Evolutionary conservation across 352 stramenopile species (phyloP).

Genomic region (Globisporangium yorkense): DNA sequence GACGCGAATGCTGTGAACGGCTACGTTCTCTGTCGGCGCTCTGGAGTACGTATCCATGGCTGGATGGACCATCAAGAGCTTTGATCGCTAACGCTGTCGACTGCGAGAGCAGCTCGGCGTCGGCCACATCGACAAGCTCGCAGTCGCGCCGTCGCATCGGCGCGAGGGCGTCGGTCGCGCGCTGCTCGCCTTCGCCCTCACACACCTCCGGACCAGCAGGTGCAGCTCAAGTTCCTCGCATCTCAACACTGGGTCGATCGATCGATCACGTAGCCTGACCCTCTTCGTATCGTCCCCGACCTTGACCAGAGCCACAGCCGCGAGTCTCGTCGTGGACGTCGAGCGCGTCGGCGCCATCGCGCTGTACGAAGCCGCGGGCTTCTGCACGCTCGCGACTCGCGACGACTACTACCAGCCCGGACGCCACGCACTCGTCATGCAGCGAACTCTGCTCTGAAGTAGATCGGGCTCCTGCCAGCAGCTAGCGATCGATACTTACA

Average conservation of each 20-base stretch:
- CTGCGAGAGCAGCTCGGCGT: conserved; percentile 15
- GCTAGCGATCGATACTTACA: no score
- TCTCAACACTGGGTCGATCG: neutral
- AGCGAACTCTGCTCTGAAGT: conserved; percentile 4
- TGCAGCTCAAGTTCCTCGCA: conserved; percentile 3
- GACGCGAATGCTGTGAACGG: conserved; percentile 17
- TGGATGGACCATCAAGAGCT: neutral
- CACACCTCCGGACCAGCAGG: conserved; percentile 21
- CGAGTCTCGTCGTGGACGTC: conserved; percentile 29
- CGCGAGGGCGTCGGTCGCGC: conserved; percentile 25
- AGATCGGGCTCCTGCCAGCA: no score
- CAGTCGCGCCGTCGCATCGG: conserved; percentile 24
- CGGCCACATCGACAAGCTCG: conserved; percentile 41
- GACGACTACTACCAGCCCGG: conserved; percentile 40
- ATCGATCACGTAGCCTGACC: neutral
- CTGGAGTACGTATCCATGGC: conserved; percentile 19
- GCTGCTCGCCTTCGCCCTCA: conserved; percentile 29
- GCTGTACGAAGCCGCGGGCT: conserved; percentile 37
- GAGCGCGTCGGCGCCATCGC: conserved; percentile 24
- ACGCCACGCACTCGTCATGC: conserved; percentile 34
- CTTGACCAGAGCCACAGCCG: conserved; percentile 5
- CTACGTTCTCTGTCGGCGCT: conserved; percentile 41
- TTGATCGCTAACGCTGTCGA: neutral
- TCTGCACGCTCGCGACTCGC: conserved; percentile 17
- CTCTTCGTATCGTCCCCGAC: neutral